A percentile compares a stretch with the other conserved stretches of the same genome.
Evolutionary conservation across 2,329 filamentous ascomycete genomes (phyloP).

Genomic region (Fusarium sterilihyphosum): DNA sequence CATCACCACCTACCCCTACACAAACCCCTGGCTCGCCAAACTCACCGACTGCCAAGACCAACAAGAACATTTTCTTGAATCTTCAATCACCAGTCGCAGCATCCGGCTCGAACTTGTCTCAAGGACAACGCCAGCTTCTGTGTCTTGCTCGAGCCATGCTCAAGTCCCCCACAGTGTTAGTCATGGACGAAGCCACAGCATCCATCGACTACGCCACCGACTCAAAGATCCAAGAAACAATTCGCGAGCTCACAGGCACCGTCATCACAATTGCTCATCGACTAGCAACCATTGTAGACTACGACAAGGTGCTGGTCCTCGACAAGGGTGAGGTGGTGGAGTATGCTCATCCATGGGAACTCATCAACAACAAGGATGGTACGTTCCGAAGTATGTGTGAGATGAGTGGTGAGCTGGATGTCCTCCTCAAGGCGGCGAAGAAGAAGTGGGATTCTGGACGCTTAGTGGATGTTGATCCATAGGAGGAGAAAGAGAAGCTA

Average conservation of each 20-base stretch:
- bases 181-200: constrained; percentile 99
- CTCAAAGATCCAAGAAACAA: constrained; percentile 94
- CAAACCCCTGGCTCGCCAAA: constrained; percentile 38
- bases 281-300: constrained; percentile 96
- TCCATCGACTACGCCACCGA: constrained; percentile 98
- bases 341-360: constrained; percentile 87
- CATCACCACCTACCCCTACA: constrained; percentile 42
- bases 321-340: constrained; percentile 90
- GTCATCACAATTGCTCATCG: constrained; percentile 97
- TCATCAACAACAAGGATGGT: constrained; percentile 77
- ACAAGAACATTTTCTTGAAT: constrained; percentile 95
- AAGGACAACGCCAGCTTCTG: constrained; percentile 93
- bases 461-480: constrained; percentile 48
- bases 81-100: constrained; percentile 85
- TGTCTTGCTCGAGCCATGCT: constrained; percentile 93
- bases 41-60: constrained; percentile 64
- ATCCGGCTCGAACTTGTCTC: constrained; percentile 92
- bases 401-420: constrained; percentile 67
- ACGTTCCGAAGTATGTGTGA: constrained; percentile 72
- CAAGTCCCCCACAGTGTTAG: constrained; percentile 89
- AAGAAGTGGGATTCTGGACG: constrained; percentile 59
- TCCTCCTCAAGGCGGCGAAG: constrained; percentile 63
- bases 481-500: constrained; percentile 15
- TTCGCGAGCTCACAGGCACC: constrained; percentile 91
- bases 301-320: constrained; percentile 95